Base-by-base conservation (phyloP, 2,329 filamentous ascomycete species). In the Colletotrichum endophyticum region DNA sequence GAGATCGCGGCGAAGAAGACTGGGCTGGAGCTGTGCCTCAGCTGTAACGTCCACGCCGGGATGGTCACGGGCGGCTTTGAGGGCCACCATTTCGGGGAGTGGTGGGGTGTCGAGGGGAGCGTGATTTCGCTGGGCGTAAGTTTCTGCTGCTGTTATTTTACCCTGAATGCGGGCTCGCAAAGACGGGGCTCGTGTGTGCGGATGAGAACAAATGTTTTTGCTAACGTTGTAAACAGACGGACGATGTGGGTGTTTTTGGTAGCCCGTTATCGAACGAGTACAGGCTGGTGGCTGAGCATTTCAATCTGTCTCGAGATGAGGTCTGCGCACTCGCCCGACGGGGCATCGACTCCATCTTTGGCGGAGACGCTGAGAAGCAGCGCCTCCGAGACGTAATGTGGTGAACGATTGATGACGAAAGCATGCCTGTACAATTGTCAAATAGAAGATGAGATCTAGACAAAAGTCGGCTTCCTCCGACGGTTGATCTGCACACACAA, bases 241-340 rank as follows among this genome's bases (percentile, higher is more conserved):
- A 97, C 81, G 95, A 97, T 80, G 93, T 96, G 12, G 95, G 95
- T 3, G 92, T 97, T 27, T 97, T 97, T 80, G 93, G 93, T 66
- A 96, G 94, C 81, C 88, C 91, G 0, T 84, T 96, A 6, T 96
- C 94, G 1, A 93, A 95, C 79, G 95, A 98, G 83, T 96, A 96
- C 83, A 86, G 88, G 9, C 89, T 97, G 4, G 94, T 94, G 5
- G 92, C 94, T 2, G 84, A 92, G 78, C 92, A 96, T 81, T 97
- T 97, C 80, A 82, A 84, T 1, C 87, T 97, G 8, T 82, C 80
- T 15, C 82, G 82, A 5, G 74, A 81, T 7, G 86, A 89, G 19
- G 85, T 91, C 2, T 87, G 91, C 72, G 82, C 83, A 0, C 84
- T 96, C 25, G 92, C 91, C n/a, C 88, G 89, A 66, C 89, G 90